Evolutionary conservation across 106 monocot species (phyloP), one percentile per base, ranked within the genome.

Genomic region (Allium cepa): DNA sequence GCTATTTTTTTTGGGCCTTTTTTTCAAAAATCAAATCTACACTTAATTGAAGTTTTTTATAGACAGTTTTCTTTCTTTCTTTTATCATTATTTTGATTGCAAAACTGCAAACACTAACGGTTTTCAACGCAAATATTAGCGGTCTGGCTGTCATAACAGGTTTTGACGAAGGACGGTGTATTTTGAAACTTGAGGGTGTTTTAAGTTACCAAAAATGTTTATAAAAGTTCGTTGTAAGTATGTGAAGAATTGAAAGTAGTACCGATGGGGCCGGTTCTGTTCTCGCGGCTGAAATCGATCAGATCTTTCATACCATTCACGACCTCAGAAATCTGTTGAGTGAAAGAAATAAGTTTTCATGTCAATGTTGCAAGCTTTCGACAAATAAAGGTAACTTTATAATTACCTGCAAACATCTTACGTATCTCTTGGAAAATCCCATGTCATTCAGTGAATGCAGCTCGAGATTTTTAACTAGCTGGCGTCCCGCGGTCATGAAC

Each of bases 291-390:
- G 53, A 90, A 93, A 68, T 80, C 86, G 17, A 99, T 99, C 81
- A 99, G 81, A 59, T 99, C 90, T 75, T 99, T 99, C 99, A 99
- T 99, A 79, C 82, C 81, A 76, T 81, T 93, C 50, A 99, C 85
- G 50, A 99, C 99, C 83, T 99, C 99, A n/a, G 87, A 78, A 71
- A 99, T 99, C 99, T 99, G 80, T 50, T 57, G 48, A 65, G n/a
- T 36, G 12, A 16, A 26, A 11, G 3, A 65, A 61, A 8, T n/a
- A 59, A 0, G 46, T 45, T 2, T 5, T 49, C 22, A 52, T 1
- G 53, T 47, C 48, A 47, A 10, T 49, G 8, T 49, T 18, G 7
- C 57, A 70, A 70, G 49, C 12, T 17, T 47, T 47, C 46, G n/a
- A 8, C 56, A 58, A 10, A 11, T 2, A 47, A 17, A 46, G 22